Base-by-base conservation (phyloP, 805 yeast species). In the Starmerella kuoi region DNA sequence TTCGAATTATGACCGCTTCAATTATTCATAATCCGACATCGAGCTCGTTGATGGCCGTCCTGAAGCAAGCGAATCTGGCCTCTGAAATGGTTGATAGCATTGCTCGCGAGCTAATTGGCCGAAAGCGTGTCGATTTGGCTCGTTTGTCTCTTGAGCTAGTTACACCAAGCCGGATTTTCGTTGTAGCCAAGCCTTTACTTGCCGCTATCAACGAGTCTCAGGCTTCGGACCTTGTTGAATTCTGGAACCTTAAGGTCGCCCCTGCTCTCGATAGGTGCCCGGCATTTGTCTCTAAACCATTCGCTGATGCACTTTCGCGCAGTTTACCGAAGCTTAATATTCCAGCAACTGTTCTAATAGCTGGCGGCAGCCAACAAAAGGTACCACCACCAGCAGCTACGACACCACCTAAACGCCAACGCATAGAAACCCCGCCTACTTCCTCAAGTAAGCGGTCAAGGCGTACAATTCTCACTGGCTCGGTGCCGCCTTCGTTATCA, bases 241-340 rank as follows among this genome's bases (percentile, higher is more conserved):
- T 49, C 14, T 49, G 53, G 53, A 49, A 49, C 34, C 4, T 14
- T 2, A 31, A 34, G 6, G 34, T 49, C 2, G 38, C 17, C 4
- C 38, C 43, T 2, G 5, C 14, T 19, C 31, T 44, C 15, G 5
- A 35, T 3, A 15, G 20, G 11, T 41, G 42, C 12, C 51, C 48
- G 3, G 25, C 52, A 2, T 47, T 47, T 26, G 28, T 48, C 4
- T 26, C 43, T 3, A 8, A 22, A 8, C n/a, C 36, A 2, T 31
- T 25, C 18, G 40, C 35, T 3, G 24, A 31, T 2, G 33, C 32
- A 19, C 18, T 41, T 5, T 18, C 8, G 9, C 26, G 14, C 2
- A 43, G 36, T 15, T 3, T n/a, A 6, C 48, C 51, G 3, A 5
- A 34, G 5, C 24, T 48, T 24, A n/a, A 12, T 18, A 20, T 47